Conservation (phyloP, 2,329 filamentous ascomycete genomes). For the Xylariaceae sp. region DNA sequence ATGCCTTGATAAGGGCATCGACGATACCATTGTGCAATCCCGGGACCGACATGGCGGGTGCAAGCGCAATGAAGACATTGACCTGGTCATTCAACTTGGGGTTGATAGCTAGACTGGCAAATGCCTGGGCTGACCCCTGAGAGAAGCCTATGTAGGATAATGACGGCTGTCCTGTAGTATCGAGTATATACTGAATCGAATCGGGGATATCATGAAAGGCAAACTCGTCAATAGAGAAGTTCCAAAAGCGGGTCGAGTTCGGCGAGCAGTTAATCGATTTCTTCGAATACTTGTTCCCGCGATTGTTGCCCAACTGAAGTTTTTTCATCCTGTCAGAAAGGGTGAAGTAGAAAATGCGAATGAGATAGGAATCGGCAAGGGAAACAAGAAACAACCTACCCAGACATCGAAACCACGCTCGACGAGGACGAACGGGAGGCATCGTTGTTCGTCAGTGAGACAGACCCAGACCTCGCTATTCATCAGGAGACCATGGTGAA, state of each 20-base stretch:
- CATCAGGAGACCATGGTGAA: conserved; percentile 96
- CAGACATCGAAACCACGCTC: conserved; percentile 94
- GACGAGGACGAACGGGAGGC: conserved; percentile 81
- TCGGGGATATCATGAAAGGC: conserved; percentile 97
- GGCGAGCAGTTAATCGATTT: conserved; percentile 77
- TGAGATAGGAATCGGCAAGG: background rate
- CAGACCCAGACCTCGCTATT: conserved; percentile 99
- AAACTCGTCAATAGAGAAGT: conserved; percentile 98
- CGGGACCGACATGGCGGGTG: conserved; percentile 92
- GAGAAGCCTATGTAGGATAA: conserved; percentile 96
- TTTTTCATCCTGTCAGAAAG: conserved; percentile 20
- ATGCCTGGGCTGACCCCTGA: conserved; percentile 93
- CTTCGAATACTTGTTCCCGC: conserved; percentile 98
- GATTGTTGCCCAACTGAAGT: conserved; percentile 80
- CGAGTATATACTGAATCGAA: conserved; percentile 85
- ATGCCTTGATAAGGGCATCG: conserved; percentile 87
- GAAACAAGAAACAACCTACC: conserved; percentile 47
- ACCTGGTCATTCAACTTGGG: conserved; percentile 87
- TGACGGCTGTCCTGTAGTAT: conserved; percentile 73
- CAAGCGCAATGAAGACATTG: conserved; percentile 92
- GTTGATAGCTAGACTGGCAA: conserved; percentile 87
- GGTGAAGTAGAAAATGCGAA: background rate
- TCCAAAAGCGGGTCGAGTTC: conserved; percentile 76
- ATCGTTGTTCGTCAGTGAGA: conserved; percentile 77
- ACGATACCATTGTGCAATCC: conserved; percentile 86